Base-by-base conservation (phyloP, 768 basidiomycete genomes). In the Naganishia friedmannii region DNA sequence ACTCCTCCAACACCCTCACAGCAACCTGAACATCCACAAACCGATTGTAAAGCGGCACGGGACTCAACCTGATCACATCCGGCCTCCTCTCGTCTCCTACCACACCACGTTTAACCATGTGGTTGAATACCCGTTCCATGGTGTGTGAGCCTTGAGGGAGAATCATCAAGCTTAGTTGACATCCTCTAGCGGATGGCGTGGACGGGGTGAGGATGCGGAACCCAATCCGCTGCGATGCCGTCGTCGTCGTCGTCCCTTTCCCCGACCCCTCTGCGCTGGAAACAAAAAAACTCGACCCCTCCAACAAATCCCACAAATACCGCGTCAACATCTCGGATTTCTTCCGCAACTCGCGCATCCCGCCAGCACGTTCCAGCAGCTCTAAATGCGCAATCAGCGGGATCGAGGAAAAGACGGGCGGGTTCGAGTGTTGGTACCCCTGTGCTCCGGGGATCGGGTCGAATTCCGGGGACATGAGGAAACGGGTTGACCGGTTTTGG, bases 341-440 rank as follows among this genome's bases (percentile, higher is more conserved):
- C 66, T 85, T 84, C 32, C 93, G 84, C 31, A 97, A 78, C 8
- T 85, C 82, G 0, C 72, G 77, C 84, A 92, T 86, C 84, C 91
- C 90, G 39, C 91, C 91, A 9, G 85, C 90, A 73, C 86, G 85
- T 71, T 89, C 85, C 83, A 96, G 91, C 17, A 90, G 82, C 75
- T 90, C 86, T 42, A 98, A 85, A 53, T 92, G 88, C 2, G 94
- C 92, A 17, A 93, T 85, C 21, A 98, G 85, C 6, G 93, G 86
- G 58, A 89, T 90, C 4, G 89, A 85, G 39, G 87, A 85, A 71
- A 98, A 83, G 42, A 91, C 87, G 68, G 88, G 89, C 10, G 96
- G 93, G 82, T 97, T 98, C 46, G 94, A 97, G 80, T 95, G 90
- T 78, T 96, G 94, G 83, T 90, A 97, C 51, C 93, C 93, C 80